Evolutionary conservation across 2,329 filamentous ascomycete genomes (phyloP).

Genomic region (Aspergillus sp.): DNA sequence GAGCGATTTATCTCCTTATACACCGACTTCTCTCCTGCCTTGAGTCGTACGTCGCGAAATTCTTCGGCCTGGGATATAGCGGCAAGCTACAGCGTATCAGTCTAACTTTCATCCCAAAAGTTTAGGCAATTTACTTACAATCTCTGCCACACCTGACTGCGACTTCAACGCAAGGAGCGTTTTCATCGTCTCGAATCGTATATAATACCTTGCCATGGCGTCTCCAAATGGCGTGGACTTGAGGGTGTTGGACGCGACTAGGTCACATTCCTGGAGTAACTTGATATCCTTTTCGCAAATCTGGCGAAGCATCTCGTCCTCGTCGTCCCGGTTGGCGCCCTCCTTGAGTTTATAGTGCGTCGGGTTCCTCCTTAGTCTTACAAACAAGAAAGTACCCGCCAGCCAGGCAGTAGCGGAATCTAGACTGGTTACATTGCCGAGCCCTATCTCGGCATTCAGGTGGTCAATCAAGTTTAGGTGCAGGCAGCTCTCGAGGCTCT

Average conservation of each 20-base stretch:
- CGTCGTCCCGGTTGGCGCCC: slow-evolving; percentile 47
- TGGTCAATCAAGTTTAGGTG: slow-evolving; percentile 80
- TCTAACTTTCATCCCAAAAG: neutral
- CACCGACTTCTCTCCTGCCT: slow-evolving; percentile 64
- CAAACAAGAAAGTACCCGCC: slow-evolving; percentile 72
- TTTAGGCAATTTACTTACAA: slow-evolving; percentile 50
- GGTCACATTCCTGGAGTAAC: slow-evolving; percentile 59
- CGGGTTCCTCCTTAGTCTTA: slow-evolving; percentile 71
- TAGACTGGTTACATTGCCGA: slow-evolving; percentile 68
- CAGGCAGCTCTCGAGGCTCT: slow-evolving; percentile 73
- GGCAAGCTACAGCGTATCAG: slow-evolving; percentile 54
- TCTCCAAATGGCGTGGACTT: slow-evolving; percentile 70
- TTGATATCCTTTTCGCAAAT: slow-evolving; percentile 70
- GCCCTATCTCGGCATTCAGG: slow-evolving; percentile 77
- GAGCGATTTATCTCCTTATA: slow-evolving; percentile 73
- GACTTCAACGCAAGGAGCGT: slow-evolving; percentile 62
- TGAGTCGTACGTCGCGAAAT: slow-evolving; percentile 71
- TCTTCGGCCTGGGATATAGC: slow-evolving; percentile 67
- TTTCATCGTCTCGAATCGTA: slow-evolving; percentile 79
- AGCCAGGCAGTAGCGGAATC: slow-evolving; percentile 72
- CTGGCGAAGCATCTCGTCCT: slow-evolving; percentile 65
- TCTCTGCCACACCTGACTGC: slow-evolving; percentile 62
- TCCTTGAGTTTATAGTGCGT: slow-evolving; percentile 66
- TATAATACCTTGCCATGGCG: slow-evolving; percentile 80
- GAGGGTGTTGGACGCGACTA: slow-evolving; percentile 57